Evolutionary conservation across 2,329 filamentous ascomycete genomes (phyloP).

Genomic region (Exophiala aquamarina): DNA sequence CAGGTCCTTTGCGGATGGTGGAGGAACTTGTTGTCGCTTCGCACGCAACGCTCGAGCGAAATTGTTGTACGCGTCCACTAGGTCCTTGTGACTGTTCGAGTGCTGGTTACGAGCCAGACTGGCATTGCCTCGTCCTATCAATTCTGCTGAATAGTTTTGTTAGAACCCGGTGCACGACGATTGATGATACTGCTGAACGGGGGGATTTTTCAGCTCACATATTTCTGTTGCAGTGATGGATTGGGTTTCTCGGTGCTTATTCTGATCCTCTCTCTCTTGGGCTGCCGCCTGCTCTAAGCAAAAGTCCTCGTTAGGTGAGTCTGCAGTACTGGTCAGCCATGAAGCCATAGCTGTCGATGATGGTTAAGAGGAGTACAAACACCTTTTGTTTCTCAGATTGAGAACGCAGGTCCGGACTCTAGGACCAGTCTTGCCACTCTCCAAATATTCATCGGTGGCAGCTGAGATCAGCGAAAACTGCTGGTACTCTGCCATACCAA

Average conservation of each 20-base stretch:
- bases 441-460: conserved; percentile 28
- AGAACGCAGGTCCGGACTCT: neutral
- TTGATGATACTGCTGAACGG: too few species aligned
- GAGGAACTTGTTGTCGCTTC: conserved; percentile 2
- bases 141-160: conserved; percentile 13
- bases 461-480: conserved; percentile 24
- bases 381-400: conserved; percentile 1
- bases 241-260: neutral
- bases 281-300: conserved; percentile 6
- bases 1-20: conserved; percentile 8
- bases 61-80: conserved; percentile 11
- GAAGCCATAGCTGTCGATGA: neutral
- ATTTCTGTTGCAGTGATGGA: conserved; percentile 9
- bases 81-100: conserved; percentile 3
- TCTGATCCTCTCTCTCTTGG: conserved; percentile 6
- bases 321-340: too few species aligned
- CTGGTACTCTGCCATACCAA: conserved; percentile 34
- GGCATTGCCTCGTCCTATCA: conserved; percentile 8
- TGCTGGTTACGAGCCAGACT: neutral
- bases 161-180: too few species aligned
- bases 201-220: too few species aligned
- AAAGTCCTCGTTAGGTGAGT: conserved; percentile 8
- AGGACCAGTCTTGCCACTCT: neutral
- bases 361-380: neutral
- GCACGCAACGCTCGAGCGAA: conserved; percentile 10